These are phyloP conservation scores for Phytophthora ohioensis DNA, from an alignment of 352 stramenopile species.

Conservation along the genomic window DNA sequence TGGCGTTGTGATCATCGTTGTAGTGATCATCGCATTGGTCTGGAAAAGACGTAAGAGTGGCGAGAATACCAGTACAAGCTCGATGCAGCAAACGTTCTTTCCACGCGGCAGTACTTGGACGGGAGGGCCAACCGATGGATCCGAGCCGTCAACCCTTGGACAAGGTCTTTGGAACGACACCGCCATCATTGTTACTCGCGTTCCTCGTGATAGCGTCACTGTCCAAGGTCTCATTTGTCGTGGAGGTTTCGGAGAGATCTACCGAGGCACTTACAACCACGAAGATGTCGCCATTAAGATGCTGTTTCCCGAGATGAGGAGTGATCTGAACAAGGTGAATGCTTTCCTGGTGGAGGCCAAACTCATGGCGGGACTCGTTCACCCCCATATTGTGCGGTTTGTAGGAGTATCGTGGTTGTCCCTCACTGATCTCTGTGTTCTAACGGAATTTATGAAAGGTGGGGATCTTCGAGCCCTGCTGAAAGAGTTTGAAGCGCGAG, in stretches of 20 bases:
- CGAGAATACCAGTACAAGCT: background rate
- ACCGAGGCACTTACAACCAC: constrained; percentile 47
- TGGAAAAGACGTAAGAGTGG: constrained; percentile 5
- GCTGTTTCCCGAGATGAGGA: constrained; percentile 23
- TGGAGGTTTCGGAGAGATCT: constrained; percentile 51
- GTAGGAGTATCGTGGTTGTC: constrained; percentile 53
- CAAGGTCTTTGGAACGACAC: constrained; percentile 14
- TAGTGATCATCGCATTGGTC: constrained; percentile 1
- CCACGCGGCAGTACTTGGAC: constrained; percentile 8
- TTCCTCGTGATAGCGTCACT: constrained; percentile 17
- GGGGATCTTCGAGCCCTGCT: constrained; percentile 44
- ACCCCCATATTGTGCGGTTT: constrained; percentile 61
- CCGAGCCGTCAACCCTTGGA: constrained; percentile 7
- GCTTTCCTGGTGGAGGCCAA: constrained; percentile 50
- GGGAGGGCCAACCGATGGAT: constrained; percentile 4
- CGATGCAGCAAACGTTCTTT: constrained; percentile 10
- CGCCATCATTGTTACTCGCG: constrained; percentile 15
- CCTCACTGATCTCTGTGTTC: constrained; percentile 36
- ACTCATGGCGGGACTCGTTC: constrained; percentile 51
- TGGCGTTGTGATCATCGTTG: background rate
- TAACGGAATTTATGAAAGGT: constrained; percentile 52
- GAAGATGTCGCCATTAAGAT: constrained; percentile 58
- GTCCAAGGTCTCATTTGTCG: constrained; percentile 10
- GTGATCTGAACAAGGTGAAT: constrained; percentile 47
- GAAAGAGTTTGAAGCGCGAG: constrained; percentile 17